These are phyloP conservation scores for Exidia glandulosa DNA, from an alignment of 768 basidiomycete species.

Conservation along the genomic window DNA sequence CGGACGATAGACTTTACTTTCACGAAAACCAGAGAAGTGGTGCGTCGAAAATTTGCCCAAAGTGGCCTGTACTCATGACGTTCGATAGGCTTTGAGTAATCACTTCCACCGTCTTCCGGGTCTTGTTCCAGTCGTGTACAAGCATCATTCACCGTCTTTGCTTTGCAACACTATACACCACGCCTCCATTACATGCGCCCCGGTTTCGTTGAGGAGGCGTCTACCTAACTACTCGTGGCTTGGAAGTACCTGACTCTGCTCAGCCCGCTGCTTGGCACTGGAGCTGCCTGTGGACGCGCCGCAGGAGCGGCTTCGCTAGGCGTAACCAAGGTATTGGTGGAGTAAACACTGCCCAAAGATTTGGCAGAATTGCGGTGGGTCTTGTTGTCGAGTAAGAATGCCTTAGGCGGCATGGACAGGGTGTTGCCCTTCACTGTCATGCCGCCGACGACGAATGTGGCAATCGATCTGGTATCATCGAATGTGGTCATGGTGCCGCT, in stretches of 20 bases:
- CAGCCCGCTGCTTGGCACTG: constrained; percentile 15
- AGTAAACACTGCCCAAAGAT: not conserved
- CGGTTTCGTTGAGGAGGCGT: too few species aligned
- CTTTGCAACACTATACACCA: not conserved
- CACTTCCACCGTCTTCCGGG: too few species aligned
- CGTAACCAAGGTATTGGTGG: not conserved
- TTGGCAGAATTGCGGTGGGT: not conserved
- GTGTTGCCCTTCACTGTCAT: not conserved
- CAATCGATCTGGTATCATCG: not conserved
- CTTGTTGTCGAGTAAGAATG: not conserved
- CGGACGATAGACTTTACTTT: not conserved
- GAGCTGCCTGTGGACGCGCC: constrained; percentile 3
- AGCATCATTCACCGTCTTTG: not conserved
- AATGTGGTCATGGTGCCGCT: not conserved
- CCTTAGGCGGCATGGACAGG: not conserved
- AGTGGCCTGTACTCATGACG: too few species aligned
- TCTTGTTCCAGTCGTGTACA: too few species aligned
- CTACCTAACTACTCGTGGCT: not conserved
- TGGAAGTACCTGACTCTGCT: not conserved
- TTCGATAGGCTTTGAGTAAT: too few species aligned
- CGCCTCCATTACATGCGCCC: not conserved
- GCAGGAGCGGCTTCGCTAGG: not conserved
- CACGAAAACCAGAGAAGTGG: not conserved
- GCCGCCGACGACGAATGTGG: not conserved
- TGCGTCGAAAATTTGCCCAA: not conserved